phyloP scores from a whole-genome alignment of 441 rosid species.

The Gossypium davidsonii region DNA sequence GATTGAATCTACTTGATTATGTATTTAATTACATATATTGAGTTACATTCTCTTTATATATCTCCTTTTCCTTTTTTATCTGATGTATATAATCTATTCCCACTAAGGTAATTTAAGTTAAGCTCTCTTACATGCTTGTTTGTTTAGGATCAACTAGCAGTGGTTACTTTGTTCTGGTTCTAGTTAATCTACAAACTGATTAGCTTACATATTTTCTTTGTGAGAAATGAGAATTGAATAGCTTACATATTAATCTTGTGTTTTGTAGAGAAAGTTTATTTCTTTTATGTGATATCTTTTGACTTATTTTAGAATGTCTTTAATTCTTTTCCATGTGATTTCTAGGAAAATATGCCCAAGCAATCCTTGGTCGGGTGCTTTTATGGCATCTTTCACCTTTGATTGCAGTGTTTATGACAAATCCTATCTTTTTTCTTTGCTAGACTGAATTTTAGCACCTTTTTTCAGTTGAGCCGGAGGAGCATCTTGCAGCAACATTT shows the following conservation, averaged over 20 bases:
- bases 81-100: not conserved
- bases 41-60: not conserved
- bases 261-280: not conserved
- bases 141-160: not conserved
- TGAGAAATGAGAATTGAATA: not conserved
- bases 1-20: not conserved
- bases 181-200: not conserved
- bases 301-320: not conserved
- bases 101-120: not conserved
- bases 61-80: not conserved
- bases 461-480: conserved; percentile 35
- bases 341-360: conserved; percentile 2
- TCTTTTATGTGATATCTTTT: not conserved
- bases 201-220: not conserved
- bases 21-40: not conserved
- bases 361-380: conserved; percentile 2
- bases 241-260: not conserved
- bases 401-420: not conserved
- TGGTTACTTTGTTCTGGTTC: not conserved
- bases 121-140: not conserved
- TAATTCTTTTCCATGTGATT: not conserved
- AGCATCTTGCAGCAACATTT: conserved; percentile 24
- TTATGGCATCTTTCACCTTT: not conserved
- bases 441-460: conserved; percentile 19
- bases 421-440: not conserved